Evolutionary conservation across 805 yeast species (phyloP).

Genomic region (Saccharomycopsis synnaedendra): DNA sequence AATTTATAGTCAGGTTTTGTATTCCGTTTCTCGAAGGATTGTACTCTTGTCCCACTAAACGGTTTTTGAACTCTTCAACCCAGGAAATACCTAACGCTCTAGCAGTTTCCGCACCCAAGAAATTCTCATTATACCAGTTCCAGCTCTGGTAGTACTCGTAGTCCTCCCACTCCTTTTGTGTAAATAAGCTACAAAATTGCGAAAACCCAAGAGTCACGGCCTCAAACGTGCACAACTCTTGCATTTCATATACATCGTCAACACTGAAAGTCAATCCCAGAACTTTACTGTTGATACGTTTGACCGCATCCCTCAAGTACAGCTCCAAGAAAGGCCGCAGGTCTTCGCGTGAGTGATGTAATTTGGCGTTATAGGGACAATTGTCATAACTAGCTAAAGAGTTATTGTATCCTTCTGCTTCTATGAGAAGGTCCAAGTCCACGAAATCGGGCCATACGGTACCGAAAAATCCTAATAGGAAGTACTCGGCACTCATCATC

Average conservation of each 20-base stretch:
- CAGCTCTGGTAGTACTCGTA: conserved; percentile 54
- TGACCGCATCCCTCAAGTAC: conserved; percentile 43
- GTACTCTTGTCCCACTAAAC: conserved; percentile 36
- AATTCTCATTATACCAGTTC: conserved; percentile 46
- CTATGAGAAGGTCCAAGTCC: conserved; percentile 17
- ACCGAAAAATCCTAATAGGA: conserved; percentile 40
- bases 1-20: conserved; percentile 32
- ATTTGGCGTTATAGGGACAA: conserved; percentile 13
- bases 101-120: conserved; percentile 53
- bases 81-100: conserved; percentile 52
- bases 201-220: conserved; percentile 59
- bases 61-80: conserved; percentile 29
- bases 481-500: conserved; percentile 34
- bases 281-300: conserved; percentile 42
- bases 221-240: conserved; percentile 68
- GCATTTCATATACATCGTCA: conserved; percentile 42
- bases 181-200: conserved; percentile 55
- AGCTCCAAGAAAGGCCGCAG: conserved; percentile 1
- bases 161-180: conserved; percentile 54
- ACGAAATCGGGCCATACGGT: conserved; percentile 18
- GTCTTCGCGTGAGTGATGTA: not conserved
- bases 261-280: conserved; percentile 42
- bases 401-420: conserved; percentile 17
- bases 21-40: conserved; percentile 36
- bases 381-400: conserved; percentile 14